phyloP scores from a whole-genome alignment of 1,284 basidiomycete species.

The Schizophyllum amplum region DNA sequence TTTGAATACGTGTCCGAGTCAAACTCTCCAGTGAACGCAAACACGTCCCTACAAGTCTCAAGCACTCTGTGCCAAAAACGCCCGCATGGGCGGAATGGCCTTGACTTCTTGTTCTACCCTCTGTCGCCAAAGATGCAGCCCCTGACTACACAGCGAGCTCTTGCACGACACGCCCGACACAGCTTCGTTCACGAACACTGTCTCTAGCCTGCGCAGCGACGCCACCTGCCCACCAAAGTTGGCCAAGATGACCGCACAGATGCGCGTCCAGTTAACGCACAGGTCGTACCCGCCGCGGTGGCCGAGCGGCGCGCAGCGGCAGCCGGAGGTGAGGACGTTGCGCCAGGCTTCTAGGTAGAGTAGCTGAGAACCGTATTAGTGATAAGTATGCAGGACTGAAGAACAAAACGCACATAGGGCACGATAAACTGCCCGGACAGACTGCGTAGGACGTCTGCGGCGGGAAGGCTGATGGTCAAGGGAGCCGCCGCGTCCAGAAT shows the following conservation, averaged over 20 bases:
- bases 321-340: slow-evolving; percentile 10
- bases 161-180: background rate
- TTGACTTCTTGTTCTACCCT: background rate
- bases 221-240: background rate
- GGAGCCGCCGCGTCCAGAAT: slow-evolving; percentile 16
- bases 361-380: slow-evolving; percentile 1
- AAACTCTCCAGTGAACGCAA: too few relatives aligned
- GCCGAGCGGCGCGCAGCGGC: background rate
- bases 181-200: background rate
- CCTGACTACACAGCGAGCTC: background rate
- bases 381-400: background rate
- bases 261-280: background rate
- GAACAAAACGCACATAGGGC: slow-evolving; percentile 7
- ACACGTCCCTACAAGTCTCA: too few relatives aligned
- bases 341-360: slow-evolving; percentile 12
- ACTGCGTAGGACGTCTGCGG: slow-evolving; percentile 8
- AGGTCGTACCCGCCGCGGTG: background rate
- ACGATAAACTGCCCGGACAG: slow-evolving; percentile 11
- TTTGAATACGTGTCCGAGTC: too few relatives aligned
- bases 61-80: too few relatives aligned
- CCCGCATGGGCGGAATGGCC: background rate
- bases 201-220: background rate
- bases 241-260: background rate
- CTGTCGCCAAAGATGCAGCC: background rate
- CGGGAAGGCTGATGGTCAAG: slow-evolving; percentile 12